These are phyloP conservation scores for Naematelia encephala DNA, from an alignment of 768 basidiomycete genomes.

Conservation along the genomic window DNA sequence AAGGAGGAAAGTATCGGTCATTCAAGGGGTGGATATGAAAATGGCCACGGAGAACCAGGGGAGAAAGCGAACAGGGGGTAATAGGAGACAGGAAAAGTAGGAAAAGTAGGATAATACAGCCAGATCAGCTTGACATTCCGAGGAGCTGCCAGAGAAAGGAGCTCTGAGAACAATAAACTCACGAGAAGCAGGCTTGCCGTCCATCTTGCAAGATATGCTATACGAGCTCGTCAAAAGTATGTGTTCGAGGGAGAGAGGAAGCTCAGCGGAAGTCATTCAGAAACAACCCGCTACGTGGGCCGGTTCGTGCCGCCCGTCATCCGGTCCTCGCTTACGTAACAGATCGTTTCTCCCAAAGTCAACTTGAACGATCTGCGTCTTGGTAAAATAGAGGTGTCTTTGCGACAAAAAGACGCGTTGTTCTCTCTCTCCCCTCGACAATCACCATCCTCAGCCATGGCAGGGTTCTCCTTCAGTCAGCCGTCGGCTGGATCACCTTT, in stretches of 20 bases:
- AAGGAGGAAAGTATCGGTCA: too few relatives aligned
- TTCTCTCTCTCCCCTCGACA: neutral
- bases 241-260: too few relatives aligned
- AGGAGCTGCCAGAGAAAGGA: too few relatives aligned
- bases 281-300: too few relatives aligned
- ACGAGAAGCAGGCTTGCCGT: slow-evolving; percentile 45
- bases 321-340: neutral
- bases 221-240: slow-evolving; percentile 1
- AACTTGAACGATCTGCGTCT: neutral
- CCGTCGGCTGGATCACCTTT: slow-evolving; percentile 13
- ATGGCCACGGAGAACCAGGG: neutral
- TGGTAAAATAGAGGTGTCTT: too few relatives aligned
- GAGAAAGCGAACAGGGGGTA: too few relatives aligned
- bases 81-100: too few relatives aligned
- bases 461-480: slow-evolving; percentile 11
- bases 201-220: slow-evolving; percentile 28
- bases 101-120: too few relatives aligned
- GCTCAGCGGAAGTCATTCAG: too few relatives aligned
- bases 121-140: too few relatives aligned
- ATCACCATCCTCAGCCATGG: slow-evolving; percentile 7
- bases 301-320: too few relatives aligned
- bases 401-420: neutral
- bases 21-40: neutral
- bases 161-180: too few relatives aligned
- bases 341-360: neutral